A percentile compares a stretch with the other conserved stretches of the same genome.
Evolutionary conservation across 208 protist species (phyloP).

Genomic region (Trypanosoma cruzi): DNA sequence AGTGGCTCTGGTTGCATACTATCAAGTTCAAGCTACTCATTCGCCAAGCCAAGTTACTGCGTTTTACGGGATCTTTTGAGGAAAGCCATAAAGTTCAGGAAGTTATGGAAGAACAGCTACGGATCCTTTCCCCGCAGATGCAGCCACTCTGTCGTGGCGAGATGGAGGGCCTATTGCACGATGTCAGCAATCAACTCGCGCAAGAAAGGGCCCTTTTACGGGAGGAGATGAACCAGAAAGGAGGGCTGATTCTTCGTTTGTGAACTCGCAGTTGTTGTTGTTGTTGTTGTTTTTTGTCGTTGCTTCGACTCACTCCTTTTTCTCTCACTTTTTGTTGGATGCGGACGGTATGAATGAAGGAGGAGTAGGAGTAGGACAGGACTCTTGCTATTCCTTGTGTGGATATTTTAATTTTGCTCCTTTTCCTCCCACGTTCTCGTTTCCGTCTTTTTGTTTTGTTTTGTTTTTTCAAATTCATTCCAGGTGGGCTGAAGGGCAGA

Average conservation of each 20-base stretch:
- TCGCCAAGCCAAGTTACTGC: slow-evolving; percentile 25
- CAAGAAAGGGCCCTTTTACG: slow-evolving; percentile 19
- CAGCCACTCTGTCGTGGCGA: background rate
- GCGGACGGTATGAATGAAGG: background rate
- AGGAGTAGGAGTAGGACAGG: background rate
- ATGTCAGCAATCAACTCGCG: slow-evolving; percentile 14
- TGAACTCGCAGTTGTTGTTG: too few species aligned
- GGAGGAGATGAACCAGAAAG: slow-evolving; percentile 6
- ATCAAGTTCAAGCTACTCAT: slow-evolving; percentile 29
- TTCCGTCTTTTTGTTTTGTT: too few species aligned
- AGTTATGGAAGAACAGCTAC: slow-evolving; percentile 23
- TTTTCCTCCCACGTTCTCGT: too few species aligned
- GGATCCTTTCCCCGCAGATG: slow-evolving; percentile 3
- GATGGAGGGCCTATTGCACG: slow-evolving; percentile 8
- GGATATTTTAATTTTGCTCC: background rate
- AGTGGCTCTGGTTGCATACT: slow-evolving; percentile 25
- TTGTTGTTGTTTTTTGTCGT: slow-evolving; percentile 21
- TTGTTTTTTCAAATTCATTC: too few species aligned
- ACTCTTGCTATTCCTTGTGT: background rate
- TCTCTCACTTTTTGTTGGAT: background rate
- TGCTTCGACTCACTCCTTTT: too few species aligned
- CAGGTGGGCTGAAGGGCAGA: too few species aligned
- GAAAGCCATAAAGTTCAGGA: slow-evolving; percentile 11
- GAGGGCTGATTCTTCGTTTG: slow-evolving; percentile 25
- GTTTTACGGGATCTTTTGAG: slow-evolving; percentile 13